These are phyloP conservation scores for Globisporangium echinulatum DNA, from an alignment of 352 stramenopile species.

Conservation along the genomic window DNA sequence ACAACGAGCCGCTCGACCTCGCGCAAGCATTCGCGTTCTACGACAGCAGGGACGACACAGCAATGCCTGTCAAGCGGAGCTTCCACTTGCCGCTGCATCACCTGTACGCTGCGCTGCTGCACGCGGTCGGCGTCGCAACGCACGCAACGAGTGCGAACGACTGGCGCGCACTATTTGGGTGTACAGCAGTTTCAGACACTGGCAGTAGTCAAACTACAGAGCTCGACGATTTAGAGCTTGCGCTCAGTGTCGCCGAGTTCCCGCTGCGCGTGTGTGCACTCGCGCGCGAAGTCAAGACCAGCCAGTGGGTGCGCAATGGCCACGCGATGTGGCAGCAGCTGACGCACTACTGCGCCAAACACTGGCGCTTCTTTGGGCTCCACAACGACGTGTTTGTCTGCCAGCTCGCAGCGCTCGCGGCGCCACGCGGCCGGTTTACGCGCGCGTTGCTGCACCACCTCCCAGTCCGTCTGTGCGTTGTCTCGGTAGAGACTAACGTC, in stretches of 20 bases:
- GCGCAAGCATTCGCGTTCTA: too few species aligned
- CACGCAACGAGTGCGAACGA: slow-evolving; percentile 27
- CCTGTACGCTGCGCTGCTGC: slow-evolving; percentile 57
- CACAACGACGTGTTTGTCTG: slow-evolving; percentile 67
- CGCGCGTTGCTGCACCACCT: slow-evolving; percentile 56
- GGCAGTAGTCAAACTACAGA: background rate
- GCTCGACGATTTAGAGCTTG: slow-evolving; percentile 29
- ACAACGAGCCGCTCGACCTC: too few species aligned
- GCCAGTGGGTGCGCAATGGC: slow-evolving; percentile 72
- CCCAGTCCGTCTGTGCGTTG: background rate
- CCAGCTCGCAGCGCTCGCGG: slow-evolving; percentile 45
- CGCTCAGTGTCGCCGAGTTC: slow-evolving; percentile 36
- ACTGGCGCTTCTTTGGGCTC: slow-evolving; percentile 74
- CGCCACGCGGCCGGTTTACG: slow-evolving; percentile 46
- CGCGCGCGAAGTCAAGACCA: slow-evolving; percentile 63
- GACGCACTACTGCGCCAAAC: slow-evolving; percentile 74
- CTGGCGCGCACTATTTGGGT: slow-evolving; percentile 43
- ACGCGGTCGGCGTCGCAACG: slow-evolving; percentile 40
- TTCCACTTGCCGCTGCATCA: slow-evolving; percentile 77
- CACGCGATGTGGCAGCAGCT: slow-evolving; percentile 79
- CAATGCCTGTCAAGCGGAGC: slow-evolving; percentile 21
- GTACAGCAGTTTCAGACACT: background rate
- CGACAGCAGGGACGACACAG: slow-evolving; percentile 2
- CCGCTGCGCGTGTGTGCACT: slow-evolving; percentile 59
- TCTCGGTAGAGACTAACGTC: slow-evolving; percentile 16